Evolutionary conservation across 257 asterid genomes (phyloP).

Genomic region (Marsdenia floribunda): DNA sequence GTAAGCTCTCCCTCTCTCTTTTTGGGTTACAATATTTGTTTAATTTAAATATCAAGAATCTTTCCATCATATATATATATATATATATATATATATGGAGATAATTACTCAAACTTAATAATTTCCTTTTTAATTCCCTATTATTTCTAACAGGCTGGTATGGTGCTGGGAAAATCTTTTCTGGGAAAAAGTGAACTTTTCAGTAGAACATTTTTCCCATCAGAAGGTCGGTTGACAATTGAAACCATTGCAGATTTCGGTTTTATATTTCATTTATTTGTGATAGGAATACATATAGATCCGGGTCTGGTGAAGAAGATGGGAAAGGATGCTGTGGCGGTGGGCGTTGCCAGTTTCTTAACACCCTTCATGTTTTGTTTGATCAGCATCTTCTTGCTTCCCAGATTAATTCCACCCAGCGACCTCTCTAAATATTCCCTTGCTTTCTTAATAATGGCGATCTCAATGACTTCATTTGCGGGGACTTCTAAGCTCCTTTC

Average conservation of each 20-base stretch:
- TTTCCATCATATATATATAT: not conserved
- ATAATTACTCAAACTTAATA: no score
- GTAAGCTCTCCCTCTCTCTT: constrained; percentile 23
- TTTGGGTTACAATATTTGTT: no score
- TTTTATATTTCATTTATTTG: constrained; percentile 49
- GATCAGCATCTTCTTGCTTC: constrained; percentile 9
- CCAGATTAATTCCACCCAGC: not conserved
- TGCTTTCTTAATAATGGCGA: constrained; percentile 24
- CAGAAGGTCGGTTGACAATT: constrained; percentile 33
- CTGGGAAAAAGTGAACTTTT: constrained; percentile 17
- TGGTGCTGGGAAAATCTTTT: constrained; percentile 43
- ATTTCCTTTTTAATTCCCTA: not conserved
- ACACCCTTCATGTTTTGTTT: constrained; percentile 34
- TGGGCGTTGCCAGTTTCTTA: constrained; percentile 35
- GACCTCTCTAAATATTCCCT: constrained; percentile 21
- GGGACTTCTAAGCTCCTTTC: constrained; percentile 43
- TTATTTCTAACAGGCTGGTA: constrained; percentile 40
- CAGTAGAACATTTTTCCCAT: constrained; percentile 29
- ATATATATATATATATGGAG: not conserved
- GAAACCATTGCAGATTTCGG: constrained; percentile 50
- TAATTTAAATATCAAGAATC: no score
- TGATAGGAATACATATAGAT: constrained; percentile 48
- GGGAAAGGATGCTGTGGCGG: constrained; percentile 27
- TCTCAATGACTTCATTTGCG: constrained; percentile 44
- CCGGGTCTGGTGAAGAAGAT: constrained; percentile 28